phyloP scores from a whole-genome alignment of 2,329 filamentous ascomycete genomes.

The Myotisia sp. region DNA sequence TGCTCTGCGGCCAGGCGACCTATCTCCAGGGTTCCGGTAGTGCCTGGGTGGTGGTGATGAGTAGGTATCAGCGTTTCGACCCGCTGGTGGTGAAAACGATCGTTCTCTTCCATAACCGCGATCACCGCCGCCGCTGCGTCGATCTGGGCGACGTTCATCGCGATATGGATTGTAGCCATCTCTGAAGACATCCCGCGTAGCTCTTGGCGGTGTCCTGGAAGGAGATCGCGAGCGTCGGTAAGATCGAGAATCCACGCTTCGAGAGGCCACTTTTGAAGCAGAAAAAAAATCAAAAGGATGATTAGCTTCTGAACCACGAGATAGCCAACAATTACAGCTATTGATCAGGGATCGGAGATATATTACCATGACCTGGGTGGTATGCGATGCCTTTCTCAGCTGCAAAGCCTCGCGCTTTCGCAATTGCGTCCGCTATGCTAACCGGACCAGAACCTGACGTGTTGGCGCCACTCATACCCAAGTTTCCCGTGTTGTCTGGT shows the following conservation, averaged over 20 bases:
- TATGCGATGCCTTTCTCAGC: constrained; percentile 57
- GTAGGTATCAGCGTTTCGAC: constrained; percentile 40
- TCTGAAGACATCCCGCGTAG: constrained; percentile 54
- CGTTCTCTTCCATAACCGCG: constrained; percentile 49
- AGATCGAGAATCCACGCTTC: constrained; percentile 28
- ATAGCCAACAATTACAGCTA: no score
- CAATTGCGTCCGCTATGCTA: constrained; percentile 70
- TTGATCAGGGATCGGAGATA: no score
- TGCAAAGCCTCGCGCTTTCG: constrained; percentile 69
- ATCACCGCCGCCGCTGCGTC: constrained; percentile 38
- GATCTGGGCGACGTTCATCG: constrained; percentile 65
- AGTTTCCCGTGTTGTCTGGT: constrained; percentile 46
- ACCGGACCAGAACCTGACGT: constrained; percentile 68
- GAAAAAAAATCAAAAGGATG: no score
- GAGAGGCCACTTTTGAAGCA: neutral
- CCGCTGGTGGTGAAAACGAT: constrained; percentile 54
- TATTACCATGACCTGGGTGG: constrained; percentile 25
- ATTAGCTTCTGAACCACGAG: no score
- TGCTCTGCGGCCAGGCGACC: constrained; percentile 37
- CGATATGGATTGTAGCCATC: constrained; percentile 71
- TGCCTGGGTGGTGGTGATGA: constrained; percentile 44
- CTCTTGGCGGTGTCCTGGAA: constrained; percentile 53
- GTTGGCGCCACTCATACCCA: constrained; percentile 68
- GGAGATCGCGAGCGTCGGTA: constrained; percentile 43
- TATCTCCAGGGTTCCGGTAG: constrained; percentile 36